Evolutionary conservation across 129 eudicot genomes (phyloP).

Genomic region (Calendula officinalis): DNA sequence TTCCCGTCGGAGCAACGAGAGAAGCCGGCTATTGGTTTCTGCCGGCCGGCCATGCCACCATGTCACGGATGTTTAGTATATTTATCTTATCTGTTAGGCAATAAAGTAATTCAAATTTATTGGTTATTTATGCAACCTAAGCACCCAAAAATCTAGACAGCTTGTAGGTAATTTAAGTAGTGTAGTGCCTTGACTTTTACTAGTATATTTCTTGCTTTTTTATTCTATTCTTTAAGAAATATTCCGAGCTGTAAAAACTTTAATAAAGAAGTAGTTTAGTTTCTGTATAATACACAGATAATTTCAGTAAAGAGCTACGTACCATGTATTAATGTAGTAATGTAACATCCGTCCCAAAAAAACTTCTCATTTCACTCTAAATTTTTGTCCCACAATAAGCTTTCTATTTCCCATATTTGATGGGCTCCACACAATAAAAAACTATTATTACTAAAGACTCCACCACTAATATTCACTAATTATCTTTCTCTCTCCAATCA

Average conservation of each 20-base stretch:
- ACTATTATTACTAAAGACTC: no score
- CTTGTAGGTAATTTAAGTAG: constrained; percentile 4
- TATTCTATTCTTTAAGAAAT: not conserved
- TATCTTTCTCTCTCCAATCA: no score
- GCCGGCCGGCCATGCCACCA: constrained; percentile 37
- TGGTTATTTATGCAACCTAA: not conserved
- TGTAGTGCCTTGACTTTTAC: constrained; percentile 24
- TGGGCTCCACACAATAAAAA: no score
- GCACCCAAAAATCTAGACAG: constrained; percentile 1
- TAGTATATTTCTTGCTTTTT: not conserved
- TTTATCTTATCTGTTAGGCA: not conserved
- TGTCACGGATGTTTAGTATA: not conserved
- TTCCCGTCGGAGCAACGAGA: constrained; percentile 34
- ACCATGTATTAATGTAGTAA: no score
- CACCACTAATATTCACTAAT: no score
- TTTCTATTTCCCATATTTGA: no score
- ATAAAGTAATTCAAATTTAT: not conserved
- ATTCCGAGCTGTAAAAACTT: not conserved
- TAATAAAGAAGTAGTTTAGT: not conserved
- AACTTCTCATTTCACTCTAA: no score
- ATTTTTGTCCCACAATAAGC: no score
- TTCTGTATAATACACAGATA: not conserved
- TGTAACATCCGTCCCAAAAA: no score
- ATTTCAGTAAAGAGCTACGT: not conserved
- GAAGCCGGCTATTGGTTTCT: constrained; percentile 31